Percentiles rank a stretch among this genome's conserved stretches.
Conservation (phyloP, 441 rosid species). For the Pelargonium cotyledonis region DNA sequence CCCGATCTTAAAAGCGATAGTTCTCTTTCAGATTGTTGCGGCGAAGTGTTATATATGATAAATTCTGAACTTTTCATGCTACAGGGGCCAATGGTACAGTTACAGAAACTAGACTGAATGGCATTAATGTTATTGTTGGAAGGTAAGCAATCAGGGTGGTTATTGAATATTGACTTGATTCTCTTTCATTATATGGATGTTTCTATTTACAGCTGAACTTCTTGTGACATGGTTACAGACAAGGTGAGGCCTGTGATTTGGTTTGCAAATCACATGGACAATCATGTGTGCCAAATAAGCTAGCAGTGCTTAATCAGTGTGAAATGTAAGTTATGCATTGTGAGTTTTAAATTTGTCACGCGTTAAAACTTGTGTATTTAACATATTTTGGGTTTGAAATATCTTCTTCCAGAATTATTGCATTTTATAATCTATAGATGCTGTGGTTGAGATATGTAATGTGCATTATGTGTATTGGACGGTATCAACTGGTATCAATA, state of each 20-base stretch:
- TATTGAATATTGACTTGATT: not conserved
- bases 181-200: conserved; percentile 11
- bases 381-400: conserved; percentile 1
- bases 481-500: not conserved
- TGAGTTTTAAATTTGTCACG: not conserved
- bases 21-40: too few relatives aligned
- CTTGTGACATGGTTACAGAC: conserved; percentile 38
- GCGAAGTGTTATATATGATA: not conserved
- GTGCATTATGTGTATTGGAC: not conserved
- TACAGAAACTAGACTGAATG: conserved; percentile 63
- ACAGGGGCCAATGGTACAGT: conserved; percentile 37
- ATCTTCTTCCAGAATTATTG: not conserved
- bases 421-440: conserved; percentile 2
- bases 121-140: conserved; percentile 73
- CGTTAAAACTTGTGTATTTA: not conserved
- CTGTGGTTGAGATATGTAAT: conserved; percentile 7
- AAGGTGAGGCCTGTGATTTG: conserved; percentile 83
- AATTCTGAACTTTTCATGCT: conserved; percentile 6
- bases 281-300: conserved; percentile 80
- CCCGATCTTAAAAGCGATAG: too few relatives aligned
- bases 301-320: conserved; percentile 73
- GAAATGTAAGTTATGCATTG: conserved; percentile 46
- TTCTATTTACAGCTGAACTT: conserved; percentile 14
- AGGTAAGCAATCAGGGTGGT: conserved; percentile 36
- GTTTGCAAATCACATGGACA: conserved; percentile 77